These are phyloP conservation scores for Pseudocohnilembus persalinus DNA, from an alignment of 169 alveolate genomes.

Conservation along the genomic window DNA sequence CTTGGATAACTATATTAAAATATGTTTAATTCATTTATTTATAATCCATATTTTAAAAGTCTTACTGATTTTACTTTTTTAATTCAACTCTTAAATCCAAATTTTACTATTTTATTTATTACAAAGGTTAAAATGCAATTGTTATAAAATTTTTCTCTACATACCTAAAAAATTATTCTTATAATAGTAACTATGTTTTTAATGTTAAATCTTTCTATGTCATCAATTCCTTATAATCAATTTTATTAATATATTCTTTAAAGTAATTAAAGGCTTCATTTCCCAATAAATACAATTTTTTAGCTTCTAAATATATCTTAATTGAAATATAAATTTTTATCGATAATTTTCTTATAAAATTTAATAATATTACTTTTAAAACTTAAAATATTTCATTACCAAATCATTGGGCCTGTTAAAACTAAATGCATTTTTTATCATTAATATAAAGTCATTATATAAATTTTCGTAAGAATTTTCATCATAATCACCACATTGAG, in stretches of 20 bases:
- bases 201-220: background rate
- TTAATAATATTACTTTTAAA: too few relatives aligned
- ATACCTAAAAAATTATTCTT: constrained; percentile 1
- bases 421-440: constrained; percentile 10
- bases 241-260: background rate
- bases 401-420: constrained; percentile 11
- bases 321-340: too few relatives aligned
- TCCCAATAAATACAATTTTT: constrained; percentile 13
- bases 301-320: constrained; percentile 13
- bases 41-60: too few relatives aligned
- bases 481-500: constrained; percentile 11
- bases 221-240: background rate
- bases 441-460: background rate
- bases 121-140: background rate
- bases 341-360: too few relatives aligned
- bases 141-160: background rate
- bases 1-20: too few relatives aligned
- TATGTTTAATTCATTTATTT: too few relatives aligned
- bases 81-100: too few relatives aligned
- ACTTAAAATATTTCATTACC: background rate
- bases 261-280: constrained; percentile 13
- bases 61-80: too few relatives aligned
- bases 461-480: constrained; percentile 5
- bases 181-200: constrained; percentile 1
- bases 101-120: background rate